Base-by-base conservation (phyloP, 108 stramenopile genomes). In the Parietichytrium sp. region DNA sequence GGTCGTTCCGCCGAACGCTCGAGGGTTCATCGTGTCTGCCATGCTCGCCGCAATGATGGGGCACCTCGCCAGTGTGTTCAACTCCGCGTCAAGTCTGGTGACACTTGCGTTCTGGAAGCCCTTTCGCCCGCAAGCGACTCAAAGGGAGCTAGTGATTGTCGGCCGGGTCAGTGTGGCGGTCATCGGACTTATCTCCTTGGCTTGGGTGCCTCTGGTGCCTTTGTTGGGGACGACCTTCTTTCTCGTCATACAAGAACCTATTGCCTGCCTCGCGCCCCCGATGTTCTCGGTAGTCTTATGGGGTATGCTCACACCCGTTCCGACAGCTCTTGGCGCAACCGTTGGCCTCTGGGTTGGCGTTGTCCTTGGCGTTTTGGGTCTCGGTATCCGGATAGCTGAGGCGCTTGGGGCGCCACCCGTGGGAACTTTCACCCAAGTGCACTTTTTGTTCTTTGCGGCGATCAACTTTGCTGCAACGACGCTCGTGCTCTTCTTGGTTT, bases 1-100 rank as follows among this genome's bases (percentile, higher is more conserved):
- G 10, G 61, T 72, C 23, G 61, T 72, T 15, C 61, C 61, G 29
- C 61, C 10, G 15, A 72, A 72, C 20, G 61, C 61, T n/a, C 61
- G 61, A 8, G 61, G 61, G 20, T 45, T 72, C 20, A 72, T 72
- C 61, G 45, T 72, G n/a, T 33, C 61, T 27, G 61, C 61, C 0
- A 72, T 72, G 61, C 33, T 72, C 13, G 36, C 61, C 15, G 36
- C 61, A 25, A n/a, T 72, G 2, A 72, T 72, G 61, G 36, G 38
- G 10, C 38, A 33, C 38, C 42, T 72, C 16, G 61, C 61, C 8
- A 72, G 61, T 42, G 61, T 72, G 6, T 72, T 72, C 45, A 72
- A 72, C 20, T 72, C 61, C 10, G 61, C 61, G 6, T 33, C 61
- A 23, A 72, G 38, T 33, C 61, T 72, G n/a, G n/a, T 72, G 36